Conservation (phyloP, 805 yeast species). For the Saturnispora dispora region DNA sequence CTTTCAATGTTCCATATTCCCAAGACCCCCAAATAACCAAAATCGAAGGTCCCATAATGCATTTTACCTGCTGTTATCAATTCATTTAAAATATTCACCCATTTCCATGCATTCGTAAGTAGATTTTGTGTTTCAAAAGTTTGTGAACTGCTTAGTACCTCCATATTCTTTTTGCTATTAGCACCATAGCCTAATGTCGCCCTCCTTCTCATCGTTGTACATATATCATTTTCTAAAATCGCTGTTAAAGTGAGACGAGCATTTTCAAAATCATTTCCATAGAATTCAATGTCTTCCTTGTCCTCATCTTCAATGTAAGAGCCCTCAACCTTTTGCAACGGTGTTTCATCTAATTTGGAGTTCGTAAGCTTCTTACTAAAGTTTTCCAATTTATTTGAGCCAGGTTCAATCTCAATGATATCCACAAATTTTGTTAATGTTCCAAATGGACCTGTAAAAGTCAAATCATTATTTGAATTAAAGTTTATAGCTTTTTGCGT, state of each 20-base stretch:
- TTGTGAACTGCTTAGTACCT: conserved; percentile 44
- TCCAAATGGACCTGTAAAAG: conserved; percentile 52
- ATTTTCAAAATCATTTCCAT: conserved; percentile 25
- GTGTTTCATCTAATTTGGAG: background rate
- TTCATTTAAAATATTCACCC: conserved; percentile 69
- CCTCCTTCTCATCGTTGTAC: conserved; percentile 59
- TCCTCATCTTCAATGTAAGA: background rate
- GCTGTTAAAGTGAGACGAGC: conserved; percentile 3
- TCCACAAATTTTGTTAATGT: conserved; percentile 36
- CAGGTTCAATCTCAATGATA: conserved; percentile 15
- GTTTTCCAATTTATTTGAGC: background rate
- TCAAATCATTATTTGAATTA: conserved; percentile 59
- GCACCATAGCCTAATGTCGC: conserved; percentile 68
- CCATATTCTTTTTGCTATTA: conserved; percentile 55
- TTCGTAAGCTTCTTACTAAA: conserved; percentile 3
- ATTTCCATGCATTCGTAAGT: conserved; percentile 78
- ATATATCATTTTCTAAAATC: conserved; percentile 56
- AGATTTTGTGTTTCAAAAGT: conserved; percentile 46
- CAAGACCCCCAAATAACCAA: conserved; percentile 80
- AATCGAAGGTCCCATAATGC: conserved; percentile 61
- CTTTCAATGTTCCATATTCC: conserved; percentile 82
- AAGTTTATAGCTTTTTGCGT: conserved; percentile 54
- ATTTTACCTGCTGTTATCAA: conserved; percentile 57
- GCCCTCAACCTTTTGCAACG: background rate
- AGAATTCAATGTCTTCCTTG: conserved; percentile 14